Conservation (phyloP, 2,329 filamentous ascomycete species). For the Pestalotiopsis sp. region DNA sequence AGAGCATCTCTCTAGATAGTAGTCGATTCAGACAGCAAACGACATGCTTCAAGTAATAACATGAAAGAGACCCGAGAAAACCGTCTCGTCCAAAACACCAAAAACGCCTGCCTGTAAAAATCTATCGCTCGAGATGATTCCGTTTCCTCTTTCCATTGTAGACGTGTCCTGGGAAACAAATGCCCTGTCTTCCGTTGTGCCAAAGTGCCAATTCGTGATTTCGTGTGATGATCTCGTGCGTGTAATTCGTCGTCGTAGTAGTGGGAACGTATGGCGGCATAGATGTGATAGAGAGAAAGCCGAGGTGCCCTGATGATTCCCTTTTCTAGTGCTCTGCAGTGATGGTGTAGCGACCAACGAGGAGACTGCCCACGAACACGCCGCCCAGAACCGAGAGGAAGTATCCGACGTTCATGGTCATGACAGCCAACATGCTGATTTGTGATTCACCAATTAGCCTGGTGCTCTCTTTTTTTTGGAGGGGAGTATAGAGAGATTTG, state of each 20-base stretch:
- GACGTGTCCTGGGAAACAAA: neutral
- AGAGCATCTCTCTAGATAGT: neutral
- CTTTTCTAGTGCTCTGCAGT: conserved; percentile 48
- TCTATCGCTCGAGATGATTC: neutral
- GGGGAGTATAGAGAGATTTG: neutral
- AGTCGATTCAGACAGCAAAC: neutral
- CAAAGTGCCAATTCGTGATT: neutral
- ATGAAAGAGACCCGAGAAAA: neutral
- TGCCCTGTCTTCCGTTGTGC: neutral
- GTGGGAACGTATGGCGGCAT: neutral
- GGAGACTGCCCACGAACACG: conserved; percentile 82
- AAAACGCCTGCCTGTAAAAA: neutral
- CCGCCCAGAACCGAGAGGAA: conserved; percentile 35
- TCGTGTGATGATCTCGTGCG: neutral
- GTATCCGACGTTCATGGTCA: conserved; percentile 37
- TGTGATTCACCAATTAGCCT: conserved; percentile 41
- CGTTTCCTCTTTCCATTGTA: neutral
- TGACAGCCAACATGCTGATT: conserved; percentile 36
- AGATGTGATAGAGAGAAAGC: neutral
- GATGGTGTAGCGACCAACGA: conserved; percentile 70
- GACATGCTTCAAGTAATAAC: neutral
- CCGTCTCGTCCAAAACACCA: neutral
- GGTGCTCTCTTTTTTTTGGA: neutral
- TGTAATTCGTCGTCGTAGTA: neutral
- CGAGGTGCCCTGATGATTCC: neutral